Conservation (phyloP, 768 basidiomycete species). For the Hygrophoropsis aurantiaca region DNA sequence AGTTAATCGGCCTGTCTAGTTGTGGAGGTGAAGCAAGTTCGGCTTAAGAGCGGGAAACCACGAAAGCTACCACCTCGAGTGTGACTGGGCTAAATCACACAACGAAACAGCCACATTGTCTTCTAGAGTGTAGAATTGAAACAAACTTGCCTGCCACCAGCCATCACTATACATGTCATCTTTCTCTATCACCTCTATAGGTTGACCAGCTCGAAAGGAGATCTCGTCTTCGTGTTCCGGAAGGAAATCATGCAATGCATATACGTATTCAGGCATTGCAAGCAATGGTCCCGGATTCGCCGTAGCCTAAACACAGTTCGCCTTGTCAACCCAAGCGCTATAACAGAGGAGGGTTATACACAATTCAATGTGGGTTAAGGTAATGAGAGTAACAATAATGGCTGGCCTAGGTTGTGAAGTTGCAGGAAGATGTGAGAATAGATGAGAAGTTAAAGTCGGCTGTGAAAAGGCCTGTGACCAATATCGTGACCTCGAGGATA, state of each 20-base stretch:
- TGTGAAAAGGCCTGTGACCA: no score
- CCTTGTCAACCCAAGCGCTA: no score
- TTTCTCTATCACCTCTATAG: slow-evolving; percentile 87
- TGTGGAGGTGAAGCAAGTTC: slow-evolving; percentile 5
- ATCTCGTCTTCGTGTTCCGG: slow-evolving; percentile 97
- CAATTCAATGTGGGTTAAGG: no score
- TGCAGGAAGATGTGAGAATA: no score
- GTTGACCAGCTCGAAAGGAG: slow-evolving; percentile 78
- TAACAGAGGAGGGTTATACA: no score
- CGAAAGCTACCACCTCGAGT: slow-evolving; percentile 14
- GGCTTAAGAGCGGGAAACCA: slow-evolving; percentile 12
- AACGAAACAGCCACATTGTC: slow-evolving; percentile 7
- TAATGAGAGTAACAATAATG: no score
- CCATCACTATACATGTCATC: slow-evolving; percentile 94
- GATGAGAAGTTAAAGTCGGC: no score
- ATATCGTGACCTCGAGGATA: no score
- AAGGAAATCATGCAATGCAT: slow-evolving; percentile 81
- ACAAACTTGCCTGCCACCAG: slow-evolving; percentile 78
- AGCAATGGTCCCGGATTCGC: no score
- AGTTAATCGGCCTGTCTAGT: slow-evolving; percentile 1
- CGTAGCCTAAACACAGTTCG: no score
- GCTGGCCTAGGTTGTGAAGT: no score
- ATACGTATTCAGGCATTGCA: slow-evolving; percentile 79
- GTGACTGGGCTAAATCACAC: not conserved
- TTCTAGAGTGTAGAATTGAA: not conserved